Base-by-base conservation (phyloP, 345 rosid genomes). In the Cardamine resedifolia region DNA sequence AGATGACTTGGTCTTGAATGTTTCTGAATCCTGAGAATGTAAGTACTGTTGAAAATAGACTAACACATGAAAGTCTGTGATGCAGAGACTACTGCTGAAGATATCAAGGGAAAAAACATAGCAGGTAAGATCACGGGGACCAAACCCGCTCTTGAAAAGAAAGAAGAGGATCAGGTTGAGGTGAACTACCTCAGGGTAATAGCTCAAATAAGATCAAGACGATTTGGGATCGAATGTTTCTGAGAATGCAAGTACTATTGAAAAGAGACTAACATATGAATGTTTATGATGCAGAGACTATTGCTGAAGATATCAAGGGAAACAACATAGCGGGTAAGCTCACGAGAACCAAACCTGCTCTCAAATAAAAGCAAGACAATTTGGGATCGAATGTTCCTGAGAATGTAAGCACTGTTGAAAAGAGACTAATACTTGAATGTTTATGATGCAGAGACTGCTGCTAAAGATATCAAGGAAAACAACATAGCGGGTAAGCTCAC, bases 1-100 rank as follows among this genome's bases (percentile, higher is more conserved):
- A 72, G 76, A 71, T 24, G 21, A 39, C 16, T 39, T 62, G 38
- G 6, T 14, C 10, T 48, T 23, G 21, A 15, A 21, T 72, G 55
- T 50, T 41, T 9, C 36, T 31, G 12, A 41, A 14, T 39, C 2
- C 4, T 7, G 33, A 15, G 31, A 38, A 21, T 55, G 30, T 48
- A 33, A 12, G 44, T 28, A 7, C 15, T 19, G 23, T 39, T 38
- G 15, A 18, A 55, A 41, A 24, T 19, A 30, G 30, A 57, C 31
- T 28, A 19, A 70, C 15, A 45, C 12, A 30, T 19, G 45, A 34
- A 47, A 15, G 38, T 26, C 6, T 67, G 18, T 58, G 48, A 70
- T 49, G 57, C 66, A 24, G 72, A 45, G 56, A 6, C 44, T 9
- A 57, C 26, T 8, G 4, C 59, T 4, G 2, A 39, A 39, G 16